Evolutionary conservation across 2,329 filamentous ascomycete genomes (phyloP), one percentile per base, ranked within the genome.

Genomic region (Aspergillus phoenicis): DNA sequence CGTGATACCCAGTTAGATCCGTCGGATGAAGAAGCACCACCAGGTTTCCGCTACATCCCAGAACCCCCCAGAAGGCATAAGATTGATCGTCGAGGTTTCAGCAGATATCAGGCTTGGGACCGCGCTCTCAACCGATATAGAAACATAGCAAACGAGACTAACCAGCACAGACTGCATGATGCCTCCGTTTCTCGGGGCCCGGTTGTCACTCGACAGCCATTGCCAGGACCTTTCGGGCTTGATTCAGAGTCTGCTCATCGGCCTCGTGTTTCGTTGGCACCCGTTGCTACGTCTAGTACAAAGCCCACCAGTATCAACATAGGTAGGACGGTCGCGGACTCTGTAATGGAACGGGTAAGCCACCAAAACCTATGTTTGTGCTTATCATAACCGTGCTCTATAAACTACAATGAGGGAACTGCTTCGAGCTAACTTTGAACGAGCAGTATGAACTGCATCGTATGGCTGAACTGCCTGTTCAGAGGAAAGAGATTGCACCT

Each of bases 31-130:
- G 75, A 79, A 59, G 69, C 70, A 7, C 71, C 72, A 10, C 70
- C 73, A 65, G 74, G 72, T 11, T 76, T 76, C 63, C 76, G 74
- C 49, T 71, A 76, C 60, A 64, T 80, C 24, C 70, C 71, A 30
- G 69, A 69, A 15, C 57, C 64, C 10, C 69, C 74, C 7, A 68
- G 61, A 65, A 75, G 75, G 52, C 68, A 71, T 36, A 73, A 71
- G 53, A 67, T 77, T 67, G 75, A 79, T 59, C 77, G 77, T 52
- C 75, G 79, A 57, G 78, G 78, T 36, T 81, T 79, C 58, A 80
- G 74, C 67, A 75, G 79, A 65, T 81, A 80, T 62, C 75, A 79
- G 66, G 77, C 78, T 49, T 81, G 79, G 79, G 77, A 81, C 59
- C 77, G 78, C 61, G 78, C 78, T 22, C 70, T 77, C 62, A 73